phyloP scores from a whole-genome alignment of 345 rosid species.

The Moricandia moricandioides region DNA sequence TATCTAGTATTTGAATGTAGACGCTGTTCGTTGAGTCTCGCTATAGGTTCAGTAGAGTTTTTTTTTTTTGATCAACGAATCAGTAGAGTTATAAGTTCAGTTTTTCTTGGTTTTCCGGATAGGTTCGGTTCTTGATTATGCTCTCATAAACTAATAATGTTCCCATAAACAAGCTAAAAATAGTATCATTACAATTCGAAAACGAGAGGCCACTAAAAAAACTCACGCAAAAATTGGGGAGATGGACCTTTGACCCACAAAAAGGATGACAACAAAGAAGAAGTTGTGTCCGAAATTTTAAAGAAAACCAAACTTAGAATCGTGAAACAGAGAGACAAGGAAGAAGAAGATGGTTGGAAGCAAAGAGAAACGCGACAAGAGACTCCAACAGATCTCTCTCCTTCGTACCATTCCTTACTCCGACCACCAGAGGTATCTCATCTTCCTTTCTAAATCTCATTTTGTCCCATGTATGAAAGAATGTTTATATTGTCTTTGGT shows the following conservation, averaged over 20 bases:
- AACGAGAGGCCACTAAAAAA: slow-evolving; percentile 13
- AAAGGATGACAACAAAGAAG: slow-evolving; percentile 18
- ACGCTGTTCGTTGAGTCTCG: too few relatives aligned
- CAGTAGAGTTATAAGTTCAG: too few relatives aligned
- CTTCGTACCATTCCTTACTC: slow-evolving; percentile 91
- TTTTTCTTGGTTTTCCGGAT: too few relatives aligned
- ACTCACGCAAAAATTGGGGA: neutral
- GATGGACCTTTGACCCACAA: slow-evolving; percentile 24
- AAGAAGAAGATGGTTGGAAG: slow-evolving; percentile 46
- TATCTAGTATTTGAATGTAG: too few relatives aligned
- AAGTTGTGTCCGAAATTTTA: neutral
- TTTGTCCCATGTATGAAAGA: too few relatives aligned
- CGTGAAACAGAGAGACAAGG: neutral
- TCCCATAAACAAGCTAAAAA: slow-evolving; percentile 1
- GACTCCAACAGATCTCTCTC: slow-evolving; percentile 78
- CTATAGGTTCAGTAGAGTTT: too few relatives aligned
- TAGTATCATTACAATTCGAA: neutral
- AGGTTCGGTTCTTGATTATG: too few relatives aligned
- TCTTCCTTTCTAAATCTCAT: neutral
- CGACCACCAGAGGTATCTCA: slow-evolving; percentile 78
- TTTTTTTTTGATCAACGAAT: too few relatives aligned
- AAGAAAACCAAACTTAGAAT: neutral
- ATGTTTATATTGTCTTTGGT: neutral
- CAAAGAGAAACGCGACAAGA: slow-evolving; percentile 69
- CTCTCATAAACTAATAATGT: too few relatives aligned